Percentiles rank a stretch among this genome's conserved stretches.
phyloP scores from a whole-genome alignment of 1,139 yeast genomes.

The Sugiyamaella castrensis region DNA sequence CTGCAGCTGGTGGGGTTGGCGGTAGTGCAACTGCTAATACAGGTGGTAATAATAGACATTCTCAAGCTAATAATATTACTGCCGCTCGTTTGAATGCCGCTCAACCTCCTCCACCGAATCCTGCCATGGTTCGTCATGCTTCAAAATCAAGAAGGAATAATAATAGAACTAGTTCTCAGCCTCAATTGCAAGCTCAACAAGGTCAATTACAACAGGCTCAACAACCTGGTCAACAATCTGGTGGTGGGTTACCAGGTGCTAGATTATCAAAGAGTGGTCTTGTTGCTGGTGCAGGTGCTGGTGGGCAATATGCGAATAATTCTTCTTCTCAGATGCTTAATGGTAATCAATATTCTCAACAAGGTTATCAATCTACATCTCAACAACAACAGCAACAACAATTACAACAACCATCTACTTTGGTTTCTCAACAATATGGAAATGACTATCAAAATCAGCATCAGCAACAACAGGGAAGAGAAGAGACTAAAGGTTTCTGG shows the following conservation, averaged over 20 bases:
- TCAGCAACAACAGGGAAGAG: slow-evolving; percentile 22
- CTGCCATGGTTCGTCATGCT: slow-evolving; percentile 34
- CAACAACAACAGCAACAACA: slow-evolving; percentile 22
- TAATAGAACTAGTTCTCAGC: slow-evolving; percentile 11
- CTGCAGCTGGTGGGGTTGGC: background rate
- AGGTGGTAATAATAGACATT: slow-evolving; percentile 21
- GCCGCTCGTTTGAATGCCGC: slow-evolving; percentile 29
- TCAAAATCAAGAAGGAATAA: slow-evolving; percentile 34
- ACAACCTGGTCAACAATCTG: background rate
- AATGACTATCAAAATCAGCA: slow-evolving; percentile 22
- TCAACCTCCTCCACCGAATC: slow-evolving; percentile 30
- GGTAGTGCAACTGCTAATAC: background rate
- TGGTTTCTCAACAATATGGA: slow-evolving; percentile 21
- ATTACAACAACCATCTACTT: slow-evolving; percentile 12
- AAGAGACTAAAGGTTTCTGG: slow-evolving; percentile 35
- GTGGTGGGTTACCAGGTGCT: slow-evolving; percentile 4
- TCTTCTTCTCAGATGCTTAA: slow-evolving; percentile 17
- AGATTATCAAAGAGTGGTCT: slow-evolving; percentile 11
- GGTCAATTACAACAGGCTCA: slow-evolving; percentile 1
- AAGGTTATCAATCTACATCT: slow-evolving; percentile 25
- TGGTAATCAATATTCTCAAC: slow-evolving; percentile 21
- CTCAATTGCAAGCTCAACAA: slow-evolving; percentile 3
- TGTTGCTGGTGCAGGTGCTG: slow-evolving; percentile 20
- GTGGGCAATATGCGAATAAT: slow-evolving; percentile 13
- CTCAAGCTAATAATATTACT: slow-evolving; percentile 28